phyloP scores from a whole-genome alignment of 2,329 filamentous ascomycete species.

The Trichoderma arundinaceum region DNA sequence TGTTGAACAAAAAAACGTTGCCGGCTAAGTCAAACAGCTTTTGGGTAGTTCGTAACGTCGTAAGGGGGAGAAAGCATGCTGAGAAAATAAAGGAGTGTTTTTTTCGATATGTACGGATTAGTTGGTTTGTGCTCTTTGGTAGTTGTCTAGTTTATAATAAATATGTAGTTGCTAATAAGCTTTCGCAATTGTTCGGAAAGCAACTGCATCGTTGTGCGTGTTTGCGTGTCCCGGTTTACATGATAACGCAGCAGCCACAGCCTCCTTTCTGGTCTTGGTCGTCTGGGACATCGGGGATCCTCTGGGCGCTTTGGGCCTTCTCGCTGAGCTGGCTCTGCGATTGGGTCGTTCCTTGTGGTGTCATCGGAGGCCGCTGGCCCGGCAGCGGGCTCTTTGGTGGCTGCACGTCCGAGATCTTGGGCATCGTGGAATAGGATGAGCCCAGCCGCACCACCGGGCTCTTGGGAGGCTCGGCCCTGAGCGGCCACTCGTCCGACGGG shows the following conservation, averaged over 20 bases:
- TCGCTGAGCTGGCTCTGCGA: conserved; percentile 35
- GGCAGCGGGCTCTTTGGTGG: conserved; percentile 44
- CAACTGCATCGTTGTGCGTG: not conserved
- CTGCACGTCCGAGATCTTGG: conserved; percentile 56
- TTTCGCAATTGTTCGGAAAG: not conserved
- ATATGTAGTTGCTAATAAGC: conserved; percentile 15
- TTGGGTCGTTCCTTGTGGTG: conserved; percentile 44
- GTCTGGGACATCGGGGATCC: conserved; percentile 37
- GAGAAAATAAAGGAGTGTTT: conserved; percentile 14
- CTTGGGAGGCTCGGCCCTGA: conserved; percentile 51
- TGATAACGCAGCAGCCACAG: conserved; percentile 59
- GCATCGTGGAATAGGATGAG: conserved; percentile 66
- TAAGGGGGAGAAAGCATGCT: conserved; percentile 14
- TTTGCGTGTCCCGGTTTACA: conserved; percentile 45
- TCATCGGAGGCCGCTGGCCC: conserved; percentile 53
- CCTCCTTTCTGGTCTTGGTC: conserved; percentile 50
- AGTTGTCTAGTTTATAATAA: conserved; percentile 23
- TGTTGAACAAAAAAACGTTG: conserved; percentile 23
- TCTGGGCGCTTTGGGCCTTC: conserved; percentile 29
- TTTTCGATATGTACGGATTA: conserved; percentile 31
- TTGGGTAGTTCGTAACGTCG: conserved; percentile 32
- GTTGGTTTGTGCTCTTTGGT: conserved; percentile 23
- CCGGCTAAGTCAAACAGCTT: conserved; percentile 27
- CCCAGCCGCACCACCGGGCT: conserved; percentile 54
- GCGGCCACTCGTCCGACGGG: conserved; percentile 61